Evolutionary conservation across 1,284 basidiomycete species (phyloP), one percentile per base, ranked within the genome.

Genomic region (Boletus semigastroideus): DNA sequence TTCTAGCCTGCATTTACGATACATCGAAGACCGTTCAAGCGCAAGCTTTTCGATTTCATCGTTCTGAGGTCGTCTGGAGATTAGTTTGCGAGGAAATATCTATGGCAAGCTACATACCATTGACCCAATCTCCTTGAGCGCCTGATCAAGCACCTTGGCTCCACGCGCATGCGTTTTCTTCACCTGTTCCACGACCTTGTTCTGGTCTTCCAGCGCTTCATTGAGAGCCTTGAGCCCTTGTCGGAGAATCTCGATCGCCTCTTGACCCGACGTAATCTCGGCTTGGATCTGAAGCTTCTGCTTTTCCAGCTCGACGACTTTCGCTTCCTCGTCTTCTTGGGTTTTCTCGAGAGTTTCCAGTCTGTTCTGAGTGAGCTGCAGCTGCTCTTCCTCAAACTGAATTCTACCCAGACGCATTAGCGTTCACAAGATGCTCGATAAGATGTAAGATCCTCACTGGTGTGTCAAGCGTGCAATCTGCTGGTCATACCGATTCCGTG

Each of bases 11-110:
- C 96, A 98, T 63, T 90, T 89, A 19, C 95, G 83, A 69, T 97
- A 99, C 49, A 94, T 83, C 0, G 85, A 77, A 17, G 93, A 91
- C 25, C 97, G 80, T 62, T 98, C 94, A 17, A 93, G 78, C 0
- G 86, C 90, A 12, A 91, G 73, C 63, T 92, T 92, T 71, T 95
- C 93, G 54, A 98, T 98, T 63, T 94, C 89, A 67, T 96, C 94
- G 62, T 96, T 97, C 91, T 93, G 61, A 45, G 8, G 30, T 42
- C 4, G 12, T 38, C 8, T 9, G 38, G 8, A 30, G 28, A 11
- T 27, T 19, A 40, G 45, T 33, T 22, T 17, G 25, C n/a, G 5
- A 28, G 16, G 34, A 33, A 49, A 27, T 20, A 37, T 11, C 33
- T 6, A 25, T 14, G 13, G 46, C 34, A 38, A 56, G 48, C 42